Evolutionary conservation across 495 filamentous ascomycete species (phyloP).

Genomic region (Aspergillus steynii): DNA sequence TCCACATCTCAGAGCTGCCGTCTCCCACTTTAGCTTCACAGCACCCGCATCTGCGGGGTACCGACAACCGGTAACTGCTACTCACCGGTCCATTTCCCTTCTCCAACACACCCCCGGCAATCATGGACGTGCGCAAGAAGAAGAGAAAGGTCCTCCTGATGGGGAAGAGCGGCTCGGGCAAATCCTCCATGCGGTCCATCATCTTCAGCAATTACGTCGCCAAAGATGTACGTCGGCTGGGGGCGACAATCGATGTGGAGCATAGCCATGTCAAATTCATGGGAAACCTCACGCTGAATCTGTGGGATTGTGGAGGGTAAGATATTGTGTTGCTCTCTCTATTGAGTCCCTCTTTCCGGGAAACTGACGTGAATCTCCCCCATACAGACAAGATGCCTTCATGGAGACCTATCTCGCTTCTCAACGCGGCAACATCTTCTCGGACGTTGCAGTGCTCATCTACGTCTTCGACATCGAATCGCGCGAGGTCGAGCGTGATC

Average conservation of each 20-base stretch:
- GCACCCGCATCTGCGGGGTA: conserved; percentile 17
- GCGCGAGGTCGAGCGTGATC: conserved; percentile 85
- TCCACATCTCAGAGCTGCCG: not conserved
- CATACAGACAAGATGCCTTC: conserved; percentile 86
- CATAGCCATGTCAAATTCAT: conserved; percentile 97
- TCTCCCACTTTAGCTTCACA: conserved; percentile 1
- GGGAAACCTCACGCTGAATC: conserved; percentile 92
- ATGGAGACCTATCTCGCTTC: conserved; percentile 96
- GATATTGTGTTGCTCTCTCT: conserved; percentile 19
- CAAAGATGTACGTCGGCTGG: conserved; percentile 88
- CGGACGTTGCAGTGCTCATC: conserved; percentile 93
- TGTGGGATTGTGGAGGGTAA: conserved; percentile 96
- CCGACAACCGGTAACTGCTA: not conserved
- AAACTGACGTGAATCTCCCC: not conserved
- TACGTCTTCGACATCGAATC: conserved; percentile 99
- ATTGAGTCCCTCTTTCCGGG: not conserved
- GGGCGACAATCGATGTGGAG: conserved; percentile 98
- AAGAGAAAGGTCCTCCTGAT: conserved; percentile 61
- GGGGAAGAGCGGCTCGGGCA: conserved; percentile 99
- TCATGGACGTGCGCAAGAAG: conserved; percentile 52
- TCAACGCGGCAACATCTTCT: conserved; percentile 94
- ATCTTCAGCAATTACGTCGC: conserved; percentile 98
- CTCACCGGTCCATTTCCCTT: not conserved
- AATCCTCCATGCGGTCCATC: conserved; percentile 96
- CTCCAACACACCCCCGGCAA: conserved; percentile 2